Evolutionary conservation across 768 basidiomycete species (phyloP).

Genomic region (Mycena rosella): DNA sequence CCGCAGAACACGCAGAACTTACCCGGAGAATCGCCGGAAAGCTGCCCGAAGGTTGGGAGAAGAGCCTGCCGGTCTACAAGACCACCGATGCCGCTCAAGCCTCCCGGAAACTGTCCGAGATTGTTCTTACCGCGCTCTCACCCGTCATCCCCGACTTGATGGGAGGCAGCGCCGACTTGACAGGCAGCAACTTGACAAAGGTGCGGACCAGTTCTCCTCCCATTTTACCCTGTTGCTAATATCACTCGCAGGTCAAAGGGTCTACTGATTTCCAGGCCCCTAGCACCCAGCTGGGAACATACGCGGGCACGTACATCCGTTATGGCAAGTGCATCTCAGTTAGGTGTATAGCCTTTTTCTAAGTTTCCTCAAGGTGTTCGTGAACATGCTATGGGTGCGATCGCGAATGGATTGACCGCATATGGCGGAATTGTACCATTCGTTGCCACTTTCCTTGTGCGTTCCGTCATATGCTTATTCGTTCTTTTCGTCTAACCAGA

Average conservation of each 20-base stretch:
- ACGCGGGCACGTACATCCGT: slow-evolving; percentile 91
- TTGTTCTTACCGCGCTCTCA: slow-evolving; percentile 82
- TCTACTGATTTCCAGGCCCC: slow-evolving; percentile 94
- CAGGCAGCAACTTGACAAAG: slow-evolving; percentile 81
- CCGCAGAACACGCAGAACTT: slow-evolving; percentile 88
- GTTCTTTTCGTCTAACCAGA: slow-evolving; percentile 29
- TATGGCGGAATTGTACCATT: slow-evolving; percentile 95
- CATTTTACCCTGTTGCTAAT: background rate
- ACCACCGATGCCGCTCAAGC: slow-evolving; percentile 87
- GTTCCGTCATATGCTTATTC: slow-evolving; percentile 34
- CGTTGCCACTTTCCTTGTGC: slow-evolving; percentile 90
- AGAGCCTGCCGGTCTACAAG: slow-evolving; percentile 87
- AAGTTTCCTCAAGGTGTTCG: slow-evolving; percentile 66
- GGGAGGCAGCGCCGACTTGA: slow-evolving; percentile 92
- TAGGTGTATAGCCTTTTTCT: background rate
- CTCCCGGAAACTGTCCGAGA: slow-evolving; percentile 93
- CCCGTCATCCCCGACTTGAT: slow-evolving; percentile 85
- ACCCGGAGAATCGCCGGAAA: slow-evolving; percentile 85
- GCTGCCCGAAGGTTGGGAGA: slow-evolving; percentile 91
- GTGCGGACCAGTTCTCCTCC: background rate
- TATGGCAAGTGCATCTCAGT: slow-evolving; percentile 65
- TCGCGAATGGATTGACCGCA: slow-evolving; percentile 90
- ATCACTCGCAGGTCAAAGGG: slow-evolving; percentile 68
- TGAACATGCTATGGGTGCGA: slow-evolving; percentile 97
- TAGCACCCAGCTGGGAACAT: slow-evolving; percentile 84